Percentiles rank a stretch among this genome's conserved stretches.
phyloP scores from a whole-genome alignment of 768 basidiomycete species.

The Agrocybe pediades region DNA sequence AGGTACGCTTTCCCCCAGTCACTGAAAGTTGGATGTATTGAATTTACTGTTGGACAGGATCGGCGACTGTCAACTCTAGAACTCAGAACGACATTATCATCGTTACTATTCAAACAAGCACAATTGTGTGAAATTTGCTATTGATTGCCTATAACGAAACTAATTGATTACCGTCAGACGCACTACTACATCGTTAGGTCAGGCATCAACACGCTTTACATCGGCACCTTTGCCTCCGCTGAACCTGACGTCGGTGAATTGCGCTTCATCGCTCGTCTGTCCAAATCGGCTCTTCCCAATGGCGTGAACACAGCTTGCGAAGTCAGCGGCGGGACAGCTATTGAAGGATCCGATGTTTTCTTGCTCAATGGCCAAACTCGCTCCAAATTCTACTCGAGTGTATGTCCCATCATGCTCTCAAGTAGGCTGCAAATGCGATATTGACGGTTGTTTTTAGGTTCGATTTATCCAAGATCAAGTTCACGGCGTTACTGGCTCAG shows the following conservation, averaged over 20 bases:
- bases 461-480: slow-evolving; percentile 54
- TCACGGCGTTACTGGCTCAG: slow-evolving; percentile 48
- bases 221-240: slow-evolving; percentile 46
- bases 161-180: slow-evolving; percentile 26
- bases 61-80: slow-evolving; percentile 41
- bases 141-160: neutral
- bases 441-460: slow-evolving; percentile 25
- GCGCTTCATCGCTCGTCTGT: slow-evolving; percentile 49
- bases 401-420: slow-evolving; percentile 16
- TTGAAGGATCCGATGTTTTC: slow-evolving; percentile 52
- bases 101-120: slow-evolving; percentile 44
- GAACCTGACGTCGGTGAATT: slow-evolving; percentile 50
- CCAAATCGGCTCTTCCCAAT: slow-evolving; percentile 39
- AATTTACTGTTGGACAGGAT: slow-evolving; percentile 24
- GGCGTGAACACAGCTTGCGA: slow-evolving; percentile 37
- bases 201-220: slow-evolving; percentile 45
- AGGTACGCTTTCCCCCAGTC: slow-evolving; percentile 24
- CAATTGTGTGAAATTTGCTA: slow-evolving; percentile 35
- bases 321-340: slow-evolving; percentile 40
- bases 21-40: neutral
- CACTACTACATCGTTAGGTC: slow-evolving; percentile 49
- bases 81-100: slow-evolving; percentile 41
- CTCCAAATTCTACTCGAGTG: slow-evolving; percentile 51
- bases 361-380: slow-evolving; percentile 45
- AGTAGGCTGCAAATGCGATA: neutral